Evolutionary conservation across 169 alveolate species (phyloP).

Genomic region (Plasmodium berghei): DNA sequence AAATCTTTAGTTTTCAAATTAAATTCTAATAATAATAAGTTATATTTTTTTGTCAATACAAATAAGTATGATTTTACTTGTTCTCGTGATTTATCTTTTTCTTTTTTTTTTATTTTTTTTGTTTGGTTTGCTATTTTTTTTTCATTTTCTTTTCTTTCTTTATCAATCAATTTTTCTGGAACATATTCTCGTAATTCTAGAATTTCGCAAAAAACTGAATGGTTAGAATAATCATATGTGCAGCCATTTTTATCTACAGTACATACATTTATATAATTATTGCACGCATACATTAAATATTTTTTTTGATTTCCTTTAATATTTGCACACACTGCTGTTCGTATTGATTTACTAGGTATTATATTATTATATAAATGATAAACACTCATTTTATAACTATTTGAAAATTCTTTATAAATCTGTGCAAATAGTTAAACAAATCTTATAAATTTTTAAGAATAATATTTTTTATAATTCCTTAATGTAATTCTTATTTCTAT

Average conservation of each 20-base stretch:
- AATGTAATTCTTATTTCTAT: too few species aligned
- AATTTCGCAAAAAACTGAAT: slow-evolving; percentile 41
- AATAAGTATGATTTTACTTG: slow-evolving; percentile 39
- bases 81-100: too few species aligned
- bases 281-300: slow-evolving; percentile 44
- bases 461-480: too few species aligned
- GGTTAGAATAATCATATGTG: slow-evolving; percentile 48
- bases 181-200: slow-evolving; percentile 52
- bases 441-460: too few species aligned
- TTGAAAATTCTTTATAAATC: too few species aligned
- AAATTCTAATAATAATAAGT: slow-evolving; percentile 33
- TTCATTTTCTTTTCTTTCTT: slow-evolving; percentile 15
- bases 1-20: slow-evolving; percentile 44
- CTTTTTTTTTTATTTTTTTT: too few species aligned
- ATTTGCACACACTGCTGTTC: slow-evolving; percentile 52
- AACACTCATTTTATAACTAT: slow-evolving; percentile 17
- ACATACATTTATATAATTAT: slow-evolving; percentile 46
- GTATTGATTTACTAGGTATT: slow-evolving; percentile 52
- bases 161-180: slow-evolving; percentile 58
- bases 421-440: too few species aligned
- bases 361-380: slow-evolving; percentile 47
- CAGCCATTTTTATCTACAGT: slow-evolving; percentile 44
- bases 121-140: too few species aligned
- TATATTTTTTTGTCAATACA: slow-evolving; percentile 48
- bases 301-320: slow-evolving; percentile 48